Conservation (phyloP, 805 yeast species). For the Starmerella bacillaris region DNA sequence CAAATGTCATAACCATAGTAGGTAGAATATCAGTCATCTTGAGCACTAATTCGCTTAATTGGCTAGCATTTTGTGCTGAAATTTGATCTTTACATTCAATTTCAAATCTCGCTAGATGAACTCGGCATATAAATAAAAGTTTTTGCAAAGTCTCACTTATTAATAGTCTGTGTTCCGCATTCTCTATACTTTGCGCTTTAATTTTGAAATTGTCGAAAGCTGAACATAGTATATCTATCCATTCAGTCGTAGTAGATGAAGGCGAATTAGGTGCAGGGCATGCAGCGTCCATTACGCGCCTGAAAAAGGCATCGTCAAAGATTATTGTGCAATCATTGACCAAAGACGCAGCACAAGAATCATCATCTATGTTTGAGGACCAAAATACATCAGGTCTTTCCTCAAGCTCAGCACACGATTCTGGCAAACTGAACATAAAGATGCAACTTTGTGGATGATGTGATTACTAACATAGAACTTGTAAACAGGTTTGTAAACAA, state of each 20-base stretch:
- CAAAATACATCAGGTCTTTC: slow-evolving; percentile 11
- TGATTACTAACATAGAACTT: no score
- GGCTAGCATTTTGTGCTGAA: background rate
- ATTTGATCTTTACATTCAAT: slow-evolving; percentile 4
- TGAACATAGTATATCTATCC: slow-evolving; percentile 7
- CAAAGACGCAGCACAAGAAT: background rate
- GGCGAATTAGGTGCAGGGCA: slow-evolving; percentile 10
- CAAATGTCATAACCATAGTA: background rate
- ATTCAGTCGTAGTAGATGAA: slow-evolving; percentile 1
- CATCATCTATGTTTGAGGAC: slow-evolving; percentile 2
- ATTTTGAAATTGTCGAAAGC: background rate
- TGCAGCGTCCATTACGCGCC: slow-evolving; percentile 4
- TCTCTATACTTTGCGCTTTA: slow-evolving; percentile 1
- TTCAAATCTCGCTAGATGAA: slow-evolving; percentile 17
- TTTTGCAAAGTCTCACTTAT: no score
- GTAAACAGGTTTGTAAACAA: no score
- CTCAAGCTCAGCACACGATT: slow-evolving; percentile 11
- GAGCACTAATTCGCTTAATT: background rate
- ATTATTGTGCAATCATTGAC: background rate
- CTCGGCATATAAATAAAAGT: slow-evolving; percentile 18
- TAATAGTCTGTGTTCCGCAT: slow-evolving; percentile 14
- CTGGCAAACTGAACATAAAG: slow-evolving; percentile 15
- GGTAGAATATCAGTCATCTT: background rate
- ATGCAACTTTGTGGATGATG: no score
- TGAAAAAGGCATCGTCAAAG: slow-evolving; percentile 11